These are phyloP conservation scores for Trichoderma asperellum DNA, from an alignment of 2,329 filamentous ascomycete genomes.

Conservation along the genomic window DNA sequence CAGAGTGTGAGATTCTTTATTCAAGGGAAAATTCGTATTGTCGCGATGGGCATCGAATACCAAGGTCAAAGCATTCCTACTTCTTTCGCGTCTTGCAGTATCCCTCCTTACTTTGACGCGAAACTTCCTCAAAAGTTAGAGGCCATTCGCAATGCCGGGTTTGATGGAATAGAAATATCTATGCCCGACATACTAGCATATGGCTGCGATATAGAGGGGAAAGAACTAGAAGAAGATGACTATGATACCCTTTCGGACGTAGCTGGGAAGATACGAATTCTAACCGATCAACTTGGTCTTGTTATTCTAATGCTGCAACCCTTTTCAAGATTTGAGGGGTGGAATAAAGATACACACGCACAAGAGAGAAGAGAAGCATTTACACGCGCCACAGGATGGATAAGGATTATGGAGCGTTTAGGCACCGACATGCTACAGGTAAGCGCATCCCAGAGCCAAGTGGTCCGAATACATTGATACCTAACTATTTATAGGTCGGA, in stretches of 20 bases:
- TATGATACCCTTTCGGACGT: slow-evolving; percentile 53
- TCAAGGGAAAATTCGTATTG: neutral
- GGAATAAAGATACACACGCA: slow-evolving; percentile 56
- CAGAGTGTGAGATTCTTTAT: neutral
- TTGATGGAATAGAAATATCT: slow-evolving; percentile 71
- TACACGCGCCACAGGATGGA: slow-evolving; percentile 66
- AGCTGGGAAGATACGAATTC: slow-evolving; percentile 55
- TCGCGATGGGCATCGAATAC: neutral
- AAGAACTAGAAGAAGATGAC: slow-evolving; percentile 59
- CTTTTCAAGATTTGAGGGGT: slow-evolving; percentile 78
- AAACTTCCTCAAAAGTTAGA: slow-evolving; percentile 63
- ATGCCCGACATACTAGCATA: slow-evolving; percentile 73
- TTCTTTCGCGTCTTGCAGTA: slow-evolving; percentile 61
- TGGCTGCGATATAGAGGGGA: slow-evolving; percentile 54
- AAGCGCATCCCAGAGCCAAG: neutral
- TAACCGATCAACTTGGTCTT: slow-evolving; percentile 59
- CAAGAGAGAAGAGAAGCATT: slow-evolving; percentile 65
- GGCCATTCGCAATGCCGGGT: slow-evolving; percentile 67
- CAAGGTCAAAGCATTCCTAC: slow-evolving; percentile 45
- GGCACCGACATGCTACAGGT: slow-evolving; percentile 51
- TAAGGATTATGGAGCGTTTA: slow-evolving; percentile 67
- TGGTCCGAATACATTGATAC: neutral
- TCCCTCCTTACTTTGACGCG: slow-evolving; percentile 50
- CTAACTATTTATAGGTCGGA: slow-evolving; percentile 49
- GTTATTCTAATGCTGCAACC: slow-evolving; percentile 74